phyloP scores from a whole-genome alignment of 768 basidiomycete genomes.

The Amanita rubescens region DNA sequence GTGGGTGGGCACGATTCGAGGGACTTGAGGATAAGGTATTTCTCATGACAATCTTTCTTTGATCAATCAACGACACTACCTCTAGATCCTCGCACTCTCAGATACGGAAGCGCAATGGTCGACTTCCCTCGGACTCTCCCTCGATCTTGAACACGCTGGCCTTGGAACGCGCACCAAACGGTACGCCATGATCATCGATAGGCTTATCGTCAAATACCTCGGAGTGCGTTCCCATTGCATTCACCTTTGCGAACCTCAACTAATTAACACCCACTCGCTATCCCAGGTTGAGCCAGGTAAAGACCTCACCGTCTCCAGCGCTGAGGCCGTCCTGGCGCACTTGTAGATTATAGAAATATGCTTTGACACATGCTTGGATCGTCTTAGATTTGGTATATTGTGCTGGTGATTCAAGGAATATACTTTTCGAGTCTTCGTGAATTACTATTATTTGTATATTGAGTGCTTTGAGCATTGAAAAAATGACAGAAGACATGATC shows the following conservation, averaged over 20 bases:
- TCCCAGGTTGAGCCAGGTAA: slow-evolving; percentile 39
- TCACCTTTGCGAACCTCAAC: background rate
- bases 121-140: slow-evolving; percentile 41
- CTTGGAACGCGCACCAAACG: slow-evolving; percentile 54
- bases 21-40: slow-evolving; percentile 61
- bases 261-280: background rate
- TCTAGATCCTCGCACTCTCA: slow-evolving; percentile 55
- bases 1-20: slow-evolving; percentile 53
- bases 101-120: slow-evolving; percentile 55
- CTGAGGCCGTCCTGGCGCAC: slow-evolving; percentile 49
- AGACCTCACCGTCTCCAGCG: slow-evolving; percentile 50
- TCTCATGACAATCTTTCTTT: too few relatives aligned
- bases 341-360: slow-evolving; percentile 13
- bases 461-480: too few relatives aligned
- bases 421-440: too few relatives aligned
- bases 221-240: slow-evolving; percentile 30
- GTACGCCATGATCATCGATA: slow-evolving; percentile 60
- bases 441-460: too few relatives aligned
- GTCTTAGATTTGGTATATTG: too few relatives aligned
- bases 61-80: too few relatives aligned
- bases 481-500: too few relatives aligned
- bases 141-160: slow-evolving; percentile 42
- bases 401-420: too few relatives aligned
- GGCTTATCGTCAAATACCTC: slow-evolving; percentile 63
- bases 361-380: too few relatives aligned